Percentiles rank a stretch among this genome's conserved stretches.
These are phyloP conservation scores for Blastobotrys aristatus DNA, from an alignment of 1,139 yeast species.

Conservation along the genomic window DNA sequence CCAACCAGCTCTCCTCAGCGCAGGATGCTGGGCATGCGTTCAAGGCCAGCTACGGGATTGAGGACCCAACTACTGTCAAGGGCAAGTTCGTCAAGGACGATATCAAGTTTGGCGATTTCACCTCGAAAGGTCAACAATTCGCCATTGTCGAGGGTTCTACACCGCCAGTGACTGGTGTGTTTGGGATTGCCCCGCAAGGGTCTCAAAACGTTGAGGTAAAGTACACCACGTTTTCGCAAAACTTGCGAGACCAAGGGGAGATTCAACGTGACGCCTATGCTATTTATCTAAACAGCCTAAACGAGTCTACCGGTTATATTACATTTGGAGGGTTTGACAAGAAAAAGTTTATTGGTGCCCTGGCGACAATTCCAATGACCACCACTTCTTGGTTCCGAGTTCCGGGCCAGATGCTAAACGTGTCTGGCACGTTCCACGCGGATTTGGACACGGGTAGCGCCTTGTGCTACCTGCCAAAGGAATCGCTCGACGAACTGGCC, in stretches of 20 bases:
- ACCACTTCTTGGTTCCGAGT: conserved; percentile 18
- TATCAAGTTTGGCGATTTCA: conserved; percentile 40
- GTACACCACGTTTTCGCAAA: conserved; percentile 8
- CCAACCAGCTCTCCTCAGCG: conserved; percentile 3
- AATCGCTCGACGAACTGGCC: conserved; percentile 24
- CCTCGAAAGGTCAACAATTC: conserved; percentile 13
- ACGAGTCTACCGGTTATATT: conserved; percentile 34
- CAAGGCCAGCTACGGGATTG: conserved; percentile 3
- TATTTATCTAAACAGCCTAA: conserved; percentile 19
- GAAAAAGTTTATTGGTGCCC: conserved; percentile 45
- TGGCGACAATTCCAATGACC: conserved; percentile 46
- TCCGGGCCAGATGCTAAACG: conserved; percentile 14
- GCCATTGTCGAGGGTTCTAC: conserved; percentile 13
- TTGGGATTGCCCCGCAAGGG: conserved; percentile 49
- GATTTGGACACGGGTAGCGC: conserved; percentile 67
- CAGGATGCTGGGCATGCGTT: conserved; percentile 2
- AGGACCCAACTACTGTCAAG: conserved; percentile 10
- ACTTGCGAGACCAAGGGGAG: conserved; percentile 42
- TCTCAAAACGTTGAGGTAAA: conserved; percentile 33
- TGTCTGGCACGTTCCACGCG: conserved; percentile 23
- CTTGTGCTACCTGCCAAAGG: conserved; percentile 47
- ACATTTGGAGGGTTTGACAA: conserved; percentile 52
- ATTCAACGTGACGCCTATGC: conserved; percentile 45
- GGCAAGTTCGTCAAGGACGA: conserved; percentile 84
- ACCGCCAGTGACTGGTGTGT: conserved; percentile 44